A percentile compares a stretch with the other conserved stretches of the same genome.
Evolutionary conservation across 2,329 filamentous ascomycete genomes (phyloP).

Genomic region (Penicillium sp.): DNA sequence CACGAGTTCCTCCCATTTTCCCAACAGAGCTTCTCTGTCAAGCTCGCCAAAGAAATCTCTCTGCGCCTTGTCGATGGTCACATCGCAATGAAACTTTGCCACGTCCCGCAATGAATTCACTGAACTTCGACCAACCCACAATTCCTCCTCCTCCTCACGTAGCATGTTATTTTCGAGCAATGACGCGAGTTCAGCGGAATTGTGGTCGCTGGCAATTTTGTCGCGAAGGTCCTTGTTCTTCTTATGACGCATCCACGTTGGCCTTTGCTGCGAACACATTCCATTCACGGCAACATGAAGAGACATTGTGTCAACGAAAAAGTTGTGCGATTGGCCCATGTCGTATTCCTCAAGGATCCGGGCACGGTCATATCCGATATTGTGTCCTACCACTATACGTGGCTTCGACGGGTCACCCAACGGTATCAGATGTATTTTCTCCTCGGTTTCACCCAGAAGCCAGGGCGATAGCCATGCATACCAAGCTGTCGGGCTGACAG

Average conservation of each 20-base stretch:
- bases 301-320: constrained; percentile 96
- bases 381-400: constrained; percentile 87
- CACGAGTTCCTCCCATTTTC: constrained; percentile 75
- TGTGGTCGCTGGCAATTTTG: constrained; percentile 69
- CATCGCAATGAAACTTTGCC: constrained; percentile 90
- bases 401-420: constrained; percentile 72
- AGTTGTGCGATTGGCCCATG: constrained; percentile 76
- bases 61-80: constrained; percentile 85
- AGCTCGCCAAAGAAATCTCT: constrained; percentile 85
- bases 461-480: constrained; percentile 97
- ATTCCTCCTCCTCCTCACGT: constrained; percentile 82
- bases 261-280: constrained; percentile 95
- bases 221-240: constrained; percentile 85
- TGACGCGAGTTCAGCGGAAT: constrained; percentile 68
- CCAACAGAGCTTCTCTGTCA: constrained; percentile 67
- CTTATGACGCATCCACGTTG: constrained; percentile 95
- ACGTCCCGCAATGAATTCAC: constrained; percentile 94
- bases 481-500: constrained; percentile 85
- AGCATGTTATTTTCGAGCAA: constrained; percentile 68
- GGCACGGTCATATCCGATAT: constrained; percentile 91
- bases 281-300: constrained; percentile 96
- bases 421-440: constrained; percentile 78
- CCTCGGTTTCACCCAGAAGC: constrained; percentile 78
- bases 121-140: constrained; percentile 93
- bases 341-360: constrained; percentile 87